Percentiles rank a stretch among this genome's conserved stretches.
These are phyloP conservation scores for Astrothelium subdiscretum DNA, from an alignment of 495 filamentous ascomycete species.

Conservation along the genomic window DNA sequence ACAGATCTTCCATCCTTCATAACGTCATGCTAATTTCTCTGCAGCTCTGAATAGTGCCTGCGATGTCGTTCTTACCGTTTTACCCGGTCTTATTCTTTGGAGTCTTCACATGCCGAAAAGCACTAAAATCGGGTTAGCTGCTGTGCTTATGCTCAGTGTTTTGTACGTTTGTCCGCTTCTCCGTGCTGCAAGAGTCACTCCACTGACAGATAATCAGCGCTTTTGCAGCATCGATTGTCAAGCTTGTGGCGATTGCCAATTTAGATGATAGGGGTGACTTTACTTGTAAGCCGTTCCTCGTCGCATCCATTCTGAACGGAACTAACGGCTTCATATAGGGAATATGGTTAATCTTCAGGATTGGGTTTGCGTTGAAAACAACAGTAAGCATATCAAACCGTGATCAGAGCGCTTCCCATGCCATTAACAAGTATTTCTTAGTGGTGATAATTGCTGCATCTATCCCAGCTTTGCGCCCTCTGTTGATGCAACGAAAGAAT, in stretches of 20 bases:
- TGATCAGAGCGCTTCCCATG: not conserved
- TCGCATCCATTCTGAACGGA: not conserved
- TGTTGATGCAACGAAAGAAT: not conserved
- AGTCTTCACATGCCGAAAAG: not conserved
- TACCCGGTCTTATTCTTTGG: not conserved
- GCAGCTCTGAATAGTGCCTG: not conserved
- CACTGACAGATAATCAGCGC: not conserved
- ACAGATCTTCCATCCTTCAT: not conserved
- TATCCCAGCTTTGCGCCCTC: not conserved
- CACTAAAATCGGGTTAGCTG: not conserved
- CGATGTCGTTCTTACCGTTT: not conserved
- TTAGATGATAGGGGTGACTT: not conserved
- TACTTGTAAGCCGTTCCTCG: not conserved
- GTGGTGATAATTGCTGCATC: not conserved
- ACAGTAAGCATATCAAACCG: not conserved
- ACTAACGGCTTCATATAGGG: not conserved
- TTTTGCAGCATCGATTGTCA: not conserved
- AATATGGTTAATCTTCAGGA: not conserved
- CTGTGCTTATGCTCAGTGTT: not conserved
- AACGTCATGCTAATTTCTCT: not conserved
- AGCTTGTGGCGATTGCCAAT: not conserved
- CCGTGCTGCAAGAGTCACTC: not conserved
- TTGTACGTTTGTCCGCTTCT: not conserved
- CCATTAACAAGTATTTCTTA: not conserved
- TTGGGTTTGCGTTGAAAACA: not conserved